These are phyloP conservation scores for Dissoconium aciculare DNA, from an alignment of 2,329 filamentous ascomycete species.

Conservation along the genomic window DNA sequence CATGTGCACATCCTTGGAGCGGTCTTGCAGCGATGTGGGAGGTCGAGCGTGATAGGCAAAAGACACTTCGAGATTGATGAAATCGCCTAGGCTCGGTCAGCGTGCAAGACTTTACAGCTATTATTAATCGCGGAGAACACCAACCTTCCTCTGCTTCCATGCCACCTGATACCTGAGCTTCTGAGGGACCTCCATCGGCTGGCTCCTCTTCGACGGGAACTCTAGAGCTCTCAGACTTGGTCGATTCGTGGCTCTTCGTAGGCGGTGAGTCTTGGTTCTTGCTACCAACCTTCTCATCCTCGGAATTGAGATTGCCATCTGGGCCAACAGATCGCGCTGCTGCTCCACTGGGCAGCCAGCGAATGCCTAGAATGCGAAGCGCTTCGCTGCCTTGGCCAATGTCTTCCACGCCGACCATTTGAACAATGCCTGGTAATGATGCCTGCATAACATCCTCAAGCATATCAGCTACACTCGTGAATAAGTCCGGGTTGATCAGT, in stretches of 20 bases:
- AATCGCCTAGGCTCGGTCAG: conserved; percentile 40
- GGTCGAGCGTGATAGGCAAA: conserved; percentile 56
- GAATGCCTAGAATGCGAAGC: conserved; percentile 53
- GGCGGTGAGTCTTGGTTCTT: conserved; percentile 17
- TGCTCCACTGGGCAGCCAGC: conserved; percentile 58
- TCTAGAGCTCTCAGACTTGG: too few species aligned
- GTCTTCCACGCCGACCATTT: conserved; percentile 63
- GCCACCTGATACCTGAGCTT: conserved; percentile 34
- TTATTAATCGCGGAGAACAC: too few species aligned
- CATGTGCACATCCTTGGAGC: conserved; percentile 58
- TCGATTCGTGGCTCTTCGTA: too few species aligned
- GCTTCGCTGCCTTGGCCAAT: conserved; percentile 61
- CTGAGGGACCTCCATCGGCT: conserved; percentile 2
- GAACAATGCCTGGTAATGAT: conserved; percentile 50
- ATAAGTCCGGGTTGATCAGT: conserved; percentile 60
- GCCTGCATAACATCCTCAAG: conserved; percentile 72
- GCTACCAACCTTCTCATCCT: conserved; percentile 13
- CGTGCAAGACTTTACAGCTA: too few species aligned
- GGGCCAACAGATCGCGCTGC: conserved; percentile 46
- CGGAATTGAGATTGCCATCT: conserved; percentile 41
- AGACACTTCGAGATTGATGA: conserved; percentile 61
- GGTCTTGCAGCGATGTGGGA: conserved; percentile 41
- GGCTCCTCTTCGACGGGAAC: too few species aligned
- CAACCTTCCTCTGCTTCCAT: conserved; percentile 58
- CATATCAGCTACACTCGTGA: conserved; percentile 51